phyloP scores from a whole-genome alignment of 768 basidiomycete species.

The Calvatia gigantea region DNA sequence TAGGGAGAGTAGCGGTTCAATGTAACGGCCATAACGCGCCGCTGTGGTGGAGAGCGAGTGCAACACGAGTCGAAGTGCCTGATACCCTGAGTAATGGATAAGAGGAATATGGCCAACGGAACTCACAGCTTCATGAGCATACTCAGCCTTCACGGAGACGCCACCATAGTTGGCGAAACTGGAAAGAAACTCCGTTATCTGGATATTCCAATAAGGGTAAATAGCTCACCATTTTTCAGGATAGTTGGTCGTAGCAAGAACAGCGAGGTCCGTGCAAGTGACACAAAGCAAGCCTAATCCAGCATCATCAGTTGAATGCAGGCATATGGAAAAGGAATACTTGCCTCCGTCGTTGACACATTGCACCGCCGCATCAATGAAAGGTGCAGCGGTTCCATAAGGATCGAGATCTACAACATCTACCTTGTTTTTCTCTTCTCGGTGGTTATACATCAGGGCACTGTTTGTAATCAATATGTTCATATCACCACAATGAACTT shows the following conservation, averaged over 20 bases:
- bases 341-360: slow-evolving; percentile 82
- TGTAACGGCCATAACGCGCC: slow-evolving; percentile 87
- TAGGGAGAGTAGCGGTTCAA: slow-evolving; percentile 83
- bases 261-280: slow-evolving; percentile 94
- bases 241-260: slow-evolving; percentile 90
- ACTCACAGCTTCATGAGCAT: slow-evolving; percentile 87
- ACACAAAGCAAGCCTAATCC: slow-evolving; percentile 80
- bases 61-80: slow-evolving; percentile 92
- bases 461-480: slow-evolving; percentile 2
- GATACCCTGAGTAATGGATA: slow-evolving; percentile 3
- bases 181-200: neutral
- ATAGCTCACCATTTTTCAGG: slow-evolving; percentile 87
- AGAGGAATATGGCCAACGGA: slow-evolving; percentile 4
- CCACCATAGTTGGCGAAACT: slow-evolving; percentile 98
- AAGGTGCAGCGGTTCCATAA: slow-evolving; percentile 95
- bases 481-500: neutral
- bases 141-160: slow-evolving; percentile 86
- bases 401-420: slow-evolving; percentile 98
- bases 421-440: slow-evolving; percentile 67
- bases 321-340: slow-evolving; percentile 15
- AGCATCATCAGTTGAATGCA: neutral
- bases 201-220: neutral
- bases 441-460: slow-evolving; percentile 81
- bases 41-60: slow-evolving; percentile 84
- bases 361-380: slow-evolving; percentile 93